Evolutionary conservation across 768 basidiomycete genomes (phyloP).

Genomic region (Boletus reticuloceps): DNA sequence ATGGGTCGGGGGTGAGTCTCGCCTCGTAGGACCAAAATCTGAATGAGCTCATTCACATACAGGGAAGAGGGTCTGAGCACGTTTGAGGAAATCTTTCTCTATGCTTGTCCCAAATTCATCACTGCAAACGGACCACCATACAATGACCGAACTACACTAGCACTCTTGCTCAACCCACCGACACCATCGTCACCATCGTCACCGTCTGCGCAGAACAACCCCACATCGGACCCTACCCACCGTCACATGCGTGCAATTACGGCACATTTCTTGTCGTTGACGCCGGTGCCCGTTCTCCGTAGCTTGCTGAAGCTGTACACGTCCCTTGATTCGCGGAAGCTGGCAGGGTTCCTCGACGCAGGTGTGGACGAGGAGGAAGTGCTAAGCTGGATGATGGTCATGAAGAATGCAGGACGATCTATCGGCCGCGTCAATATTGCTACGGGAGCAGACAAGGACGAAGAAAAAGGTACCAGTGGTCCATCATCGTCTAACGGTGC

Average conservation of each 20-base stretch:
- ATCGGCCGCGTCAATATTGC: constrained; percentile 41
- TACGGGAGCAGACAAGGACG: constrained; percentile 44
- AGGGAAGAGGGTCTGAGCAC: constrained; percentile 64
- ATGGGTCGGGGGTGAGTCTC: constrained; percentile 76
- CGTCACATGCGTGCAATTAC: constrained; percentile 87
- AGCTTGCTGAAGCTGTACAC: constrained; percentile 96
- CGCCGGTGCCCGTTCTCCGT: constrained; percentile 79
- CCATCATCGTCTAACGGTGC: constrained; percentile 15
- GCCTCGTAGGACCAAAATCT: neutral
- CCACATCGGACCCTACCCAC: constrained; percentile 63
- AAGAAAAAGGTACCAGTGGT: constrained; percentile 23
- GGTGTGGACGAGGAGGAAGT: constrained; percentile 87
- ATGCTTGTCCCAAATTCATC: constrained; percentile 97
- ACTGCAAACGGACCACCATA: constrained; percentile 92
- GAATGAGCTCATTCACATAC: neutral
- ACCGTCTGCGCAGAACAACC: constrained; percentile 17
- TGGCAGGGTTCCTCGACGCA: constrained; percentile 82
- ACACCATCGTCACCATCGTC: constrained; percentile 33
- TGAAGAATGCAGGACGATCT: constrained; percentile 86
- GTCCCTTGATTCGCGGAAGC: constrained; percentile 85
- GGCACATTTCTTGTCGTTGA: constrained; percentile 70
- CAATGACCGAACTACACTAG: constrained; percentile 68
- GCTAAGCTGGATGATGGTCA: constrained; percentile 94
- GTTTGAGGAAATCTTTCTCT: constrained; percentile 68
- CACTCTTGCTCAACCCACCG: constrained; percentile 42